phyloP scores from a whole-genome alignment of 2,329 filamentous ascomycete genomes.

The Talaromyces sp. region DNA sequence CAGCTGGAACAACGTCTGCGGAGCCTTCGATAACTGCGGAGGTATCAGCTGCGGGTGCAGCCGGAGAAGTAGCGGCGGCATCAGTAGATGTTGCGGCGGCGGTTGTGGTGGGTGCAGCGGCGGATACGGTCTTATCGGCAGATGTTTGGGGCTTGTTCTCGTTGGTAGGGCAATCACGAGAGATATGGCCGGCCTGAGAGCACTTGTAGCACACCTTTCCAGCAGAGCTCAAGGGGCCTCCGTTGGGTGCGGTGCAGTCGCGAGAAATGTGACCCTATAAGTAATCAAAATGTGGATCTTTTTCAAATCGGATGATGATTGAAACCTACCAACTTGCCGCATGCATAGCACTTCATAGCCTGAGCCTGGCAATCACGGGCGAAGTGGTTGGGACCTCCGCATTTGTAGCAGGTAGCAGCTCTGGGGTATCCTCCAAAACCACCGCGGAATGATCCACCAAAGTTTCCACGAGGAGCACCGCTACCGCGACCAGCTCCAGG shows the following conservation, averaged over 20 bases:
- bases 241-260: slow-evolving; percentile 96
- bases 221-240: slow-evolving; percentile 88
- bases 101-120: slow-evolving; percentile 36
- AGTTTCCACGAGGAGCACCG: slow-evolving; percentile 64
- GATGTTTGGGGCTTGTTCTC: slow-evolving; percentile 42
- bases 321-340: slow-evolving; percentile 69
- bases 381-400: slow-evolving; percentile 89
- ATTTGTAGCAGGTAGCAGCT: slow-evolving; percentile 66
- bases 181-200: slow-evolving; percentile 92
- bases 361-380: slow-evolving; percentile 97
- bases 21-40: slow-evolving; percentile 39
- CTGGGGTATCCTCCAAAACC: slow-evolving; percentile 61
- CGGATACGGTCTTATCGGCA: slow-evolving; percentile 35
- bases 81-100: slow-evolving; percentile 37
- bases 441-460: slow-evolving; percentile 63
- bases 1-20: slow-evolving; percentile 29
- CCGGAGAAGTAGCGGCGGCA: slow-evolving; percentile 42
- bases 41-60: slow-evolving; percentile 33
- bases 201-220: slow-evolving; percentile 99
- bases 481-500: slow-evolving; percentile 60
- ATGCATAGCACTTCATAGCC: slow-evolving; percentile 98
- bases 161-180: slow-evolving; percentile 85
- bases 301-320: background rate
- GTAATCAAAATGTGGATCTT: background rate
- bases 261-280: slow-evolving; percentile 74